phyloP scores from a whole-genome alignment of 2,329 filamentous ascomycete genomes.

The Bipolaris victoriae region DNA sequence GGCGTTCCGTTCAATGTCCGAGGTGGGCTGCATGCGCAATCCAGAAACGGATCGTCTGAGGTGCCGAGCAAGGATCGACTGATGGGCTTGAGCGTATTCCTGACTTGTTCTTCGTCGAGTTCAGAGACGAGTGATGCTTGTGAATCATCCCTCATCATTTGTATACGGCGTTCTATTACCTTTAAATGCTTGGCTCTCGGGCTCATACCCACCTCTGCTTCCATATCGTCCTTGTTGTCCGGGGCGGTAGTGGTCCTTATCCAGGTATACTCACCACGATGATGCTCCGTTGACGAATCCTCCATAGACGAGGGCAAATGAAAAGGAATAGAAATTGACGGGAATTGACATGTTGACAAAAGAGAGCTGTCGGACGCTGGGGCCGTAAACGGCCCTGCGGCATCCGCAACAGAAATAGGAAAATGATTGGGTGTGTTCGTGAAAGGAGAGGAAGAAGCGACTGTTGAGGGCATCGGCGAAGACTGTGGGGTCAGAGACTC shows the following conservation, averaged over 20 bases:
- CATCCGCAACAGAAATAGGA: slow-evolving; percentile 42
- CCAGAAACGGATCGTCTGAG: slow-evolving; percentile 24
- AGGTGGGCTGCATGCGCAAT: slow-evolving; percentile 1
- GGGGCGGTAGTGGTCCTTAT: slow-evolving; percentile 24
- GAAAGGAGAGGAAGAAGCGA: slow-evolving; percentile 53
- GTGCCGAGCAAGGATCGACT: slow-evolving; percentile 46
- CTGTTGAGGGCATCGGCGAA: slow-evolving; percentile 36
- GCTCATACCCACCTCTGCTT: slow-evolving; percentile 19
- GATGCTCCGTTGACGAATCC: slow-evolving; percentile 53
- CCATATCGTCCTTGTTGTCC: slow-evolving; percentile 6
- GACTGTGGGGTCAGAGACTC: slow-evolving; percentile 51
- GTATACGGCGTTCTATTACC: slow-evolving; percentile 28
- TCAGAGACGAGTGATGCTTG: slow-evolving; percentile 41
- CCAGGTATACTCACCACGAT: slow-evolving; percentile 58
- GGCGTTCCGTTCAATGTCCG: slow-evolving; percentile 20
- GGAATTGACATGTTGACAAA: slow-evolving; percentile 37
- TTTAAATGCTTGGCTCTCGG: slow-evolving; percentile 29
- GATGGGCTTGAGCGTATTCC: slow-evolving; percentile 50
- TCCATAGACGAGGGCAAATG: slow-evolving; percentile 25
- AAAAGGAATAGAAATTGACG: slow-evolving; percentile 47
- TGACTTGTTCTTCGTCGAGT: slow-evolving; percentile 45
- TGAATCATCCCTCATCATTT: slow-evolving; percentile 38
- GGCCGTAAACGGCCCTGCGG: slow-evolving; percentile 29
- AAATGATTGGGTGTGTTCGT: slow-evolving; percentile 52
- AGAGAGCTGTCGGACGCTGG: slow-evolving; percentile 39